Conservation (phyloP, 129 eudicot genomes). For the Cynara cardunculus region DNA sequence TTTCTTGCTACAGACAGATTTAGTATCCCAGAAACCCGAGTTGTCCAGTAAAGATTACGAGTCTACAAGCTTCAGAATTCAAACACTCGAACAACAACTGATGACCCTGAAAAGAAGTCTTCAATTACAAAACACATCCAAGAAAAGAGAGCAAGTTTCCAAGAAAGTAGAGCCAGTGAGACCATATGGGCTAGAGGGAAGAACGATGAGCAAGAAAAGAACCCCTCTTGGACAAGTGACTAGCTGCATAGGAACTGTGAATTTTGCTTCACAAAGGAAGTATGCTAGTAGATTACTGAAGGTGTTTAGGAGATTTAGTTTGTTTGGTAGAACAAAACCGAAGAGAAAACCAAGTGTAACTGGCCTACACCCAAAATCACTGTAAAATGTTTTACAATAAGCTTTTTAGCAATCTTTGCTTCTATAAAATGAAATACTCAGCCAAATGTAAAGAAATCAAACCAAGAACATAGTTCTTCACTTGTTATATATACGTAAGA, state of each 20-base stretch:
- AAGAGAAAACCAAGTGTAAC: conserved; percentile 43
- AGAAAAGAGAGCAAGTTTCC: conserved; percentile 24
- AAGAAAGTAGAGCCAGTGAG: conserved; percentile 33
- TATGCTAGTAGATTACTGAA: conserved; percentile 65
- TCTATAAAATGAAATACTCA: not conserved
- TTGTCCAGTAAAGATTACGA: conserved; percentile 60
- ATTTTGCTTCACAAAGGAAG: conserved; percentile 63
- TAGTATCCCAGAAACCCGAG: conserved; percentile 28
- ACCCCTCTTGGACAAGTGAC: conserved; percentile 54
- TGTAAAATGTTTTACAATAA: conserved; percentile 24
- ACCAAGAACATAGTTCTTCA: not conserved
- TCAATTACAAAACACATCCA: conserved; percentile 47
- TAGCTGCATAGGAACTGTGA: conserved; percentile 77
- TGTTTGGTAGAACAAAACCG: conserved; percentile 59
- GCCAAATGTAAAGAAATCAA: not conserved
- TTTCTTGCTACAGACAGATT: conserved; percentile 48
- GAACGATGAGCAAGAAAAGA: conserved; percentile 61
- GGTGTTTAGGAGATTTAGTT: conserved; percentile 48
- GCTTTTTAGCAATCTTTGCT: not conserved
- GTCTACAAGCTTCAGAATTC: conserved; percentile 87
- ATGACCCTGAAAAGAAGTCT: conserved; percentile 59
- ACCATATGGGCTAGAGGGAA: conserved; percentile 47
- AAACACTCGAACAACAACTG: conserved; percentile 76
- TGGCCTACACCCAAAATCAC: conserved; percentile 23
- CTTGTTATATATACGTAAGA: conserved; percentile 19